Percentiles rank a stretch among this genome's conserved stretches.
Evolutionary conservation across 139 green algal genomes (phyloP).

Genomic region (Chlorella sp.): DNA sequence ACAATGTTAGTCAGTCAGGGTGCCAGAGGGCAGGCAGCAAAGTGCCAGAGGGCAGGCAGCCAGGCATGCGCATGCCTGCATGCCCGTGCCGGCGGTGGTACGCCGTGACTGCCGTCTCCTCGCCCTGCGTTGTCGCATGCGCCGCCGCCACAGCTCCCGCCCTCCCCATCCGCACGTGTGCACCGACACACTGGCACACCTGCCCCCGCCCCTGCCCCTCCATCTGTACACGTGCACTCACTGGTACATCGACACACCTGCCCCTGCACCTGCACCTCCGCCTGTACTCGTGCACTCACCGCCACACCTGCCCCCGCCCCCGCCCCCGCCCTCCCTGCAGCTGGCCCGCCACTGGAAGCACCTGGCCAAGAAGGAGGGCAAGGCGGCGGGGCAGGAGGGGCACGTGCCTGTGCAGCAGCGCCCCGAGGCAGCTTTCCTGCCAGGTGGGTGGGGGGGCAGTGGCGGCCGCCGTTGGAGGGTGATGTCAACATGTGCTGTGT

Average conservation of each 20-base stretch:
- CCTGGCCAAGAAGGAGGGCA: constrained; percentile 86
- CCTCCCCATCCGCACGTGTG: too few relatives aligned
- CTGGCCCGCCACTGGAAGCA: constrained; percentile 89
- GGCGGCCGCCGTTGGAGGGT: too few relatives aligned
- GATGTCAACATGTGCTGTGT: too few relatives aligned
- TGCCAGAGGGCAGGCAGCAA: too few relatives aligned
- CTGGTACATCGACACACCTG: background rate
- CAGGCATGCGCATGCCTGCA: background rate
- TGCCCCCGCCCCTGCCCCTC: too few relatives aligned
- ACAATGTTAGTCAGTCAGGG: too few relatives aligned
- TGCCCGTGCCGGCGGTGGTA: too few relatives aligned
- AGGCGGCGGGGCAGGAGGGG: constrained; percentile 61
- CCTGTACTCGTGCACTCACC: background rate
- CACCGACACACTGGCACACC: too few relatives aligned
- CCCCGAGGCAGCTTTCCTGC: constrained; percentile 82
- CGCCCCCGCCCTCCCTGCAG: background rate
- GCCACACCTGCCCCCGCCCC: background rate
- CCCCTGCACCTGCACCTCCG: background rate
- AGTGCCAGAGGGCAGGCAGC: background rate
- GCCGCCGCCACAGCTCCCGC: too few relatives aligned
- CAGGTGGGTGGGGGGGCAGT: constrained; percentile 24
- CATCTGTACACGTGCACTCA: background rate
- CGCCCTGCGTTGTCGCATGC: too few relatives aligned
- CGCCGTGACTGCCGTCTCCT: too few relatives aligned
- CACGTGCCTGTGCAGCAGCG: constrained; percentile 61